A percentile compares a stretch with the other conserved stretches of the same genome.
Conservation (phyloP, 202 grass and related monocot genomes). For the Digitaria exilis region DNA sequence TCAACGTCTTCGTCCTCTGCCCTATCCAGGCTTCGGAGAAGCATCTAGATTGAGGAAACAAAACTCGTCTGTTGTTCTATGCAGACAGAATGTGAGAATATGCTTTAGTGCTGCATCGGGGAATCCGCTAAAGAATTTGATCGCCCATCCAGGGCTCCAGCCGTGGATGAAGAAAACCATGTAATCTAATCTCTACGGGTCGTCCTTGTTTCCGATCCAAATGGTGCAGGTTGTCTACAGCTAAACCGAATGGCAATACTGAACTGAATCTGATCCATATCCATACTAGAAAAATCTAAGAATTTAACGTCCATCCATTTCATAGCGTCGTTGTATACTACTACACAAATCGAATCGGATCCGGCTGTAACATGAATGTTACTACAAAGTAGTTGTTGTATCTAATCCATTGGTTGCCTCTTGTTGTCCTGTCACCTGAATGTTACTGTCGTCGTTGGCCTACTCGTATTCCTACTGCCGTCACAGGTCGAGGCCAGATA, state of each 20-base stretch:
- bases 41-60: background rate
- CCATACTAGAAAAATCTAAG: background rate
- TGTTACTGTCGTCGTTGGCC: background rate
- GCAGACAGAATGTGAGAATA: background rate
- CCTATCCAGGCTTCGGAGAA: background rate
- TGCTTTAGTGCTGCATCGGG: background rate
- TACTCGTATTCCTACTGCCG: no score
- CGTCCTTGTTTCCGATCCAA: background rate
- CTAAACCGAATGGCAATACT: conserved; percentile 28
- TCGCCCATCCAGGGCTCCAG: background rate
- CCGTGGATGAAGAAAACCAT: background rate
- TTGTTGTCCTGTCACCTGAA: background rate
- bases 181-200: no score
- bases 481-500: background rate
- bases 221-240: background rate
- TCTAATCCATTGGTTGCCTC: background rate
- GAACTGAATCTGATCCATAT: background rate
- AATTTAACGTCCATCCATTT: background rate
- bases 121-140: background rate
- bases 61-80: background rate
- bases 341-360: no score
- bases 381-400: background rate
- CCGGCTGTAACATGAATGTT: no score
- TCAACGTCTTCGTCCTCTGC: background rate
- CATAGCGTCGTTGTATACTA: background rate